A percentile compares a stretch with the other conserved stretches of the same genome.
These are phyloP conservation scores for Ramalina intermedia DNA, from an alignment of 495 filamentous ascomycete species.

Conservation along the genomic window DNA sequence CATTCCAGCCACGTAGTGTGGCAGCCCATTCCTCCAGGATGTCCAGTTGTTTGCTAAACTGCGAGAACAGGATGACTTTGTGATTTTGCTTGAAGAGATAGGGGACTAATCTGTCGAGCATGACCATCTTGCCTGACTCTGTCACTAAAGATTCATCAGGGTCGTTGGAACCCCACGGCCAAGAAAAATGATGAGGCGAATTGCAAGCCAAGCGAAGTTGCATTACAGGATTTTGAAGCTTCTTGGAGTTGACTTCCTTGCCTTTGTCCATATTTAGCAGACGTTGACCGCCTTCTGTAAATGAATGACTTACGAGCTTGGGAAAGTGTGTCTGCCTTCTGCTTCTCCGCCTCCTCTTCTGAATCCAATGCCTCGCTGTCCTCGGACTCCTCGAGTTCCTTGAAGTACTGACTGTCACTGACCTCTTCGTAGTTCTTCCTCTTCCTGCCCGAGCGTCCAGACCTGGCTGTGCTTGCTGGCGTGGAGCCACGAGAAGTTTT, in stretches of 20 bases:
- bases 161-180: constrained; percentile 55
- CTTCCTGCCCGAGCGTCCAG: constrained; percentile 29
- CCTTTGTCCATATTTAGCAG: constrained; percentile 20
- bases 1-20: constrained; percentile 54
- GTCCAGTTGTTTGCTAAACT: constrained; percentile 89
- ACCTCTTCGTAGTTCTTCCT: constrained; percentile 57
- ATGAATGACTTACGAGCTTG: constrained; percentile 45
- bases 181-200: constrained; percentile 91
- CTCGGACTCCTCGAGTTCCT: constrained; percentile 43
- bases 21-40: constrained; percentile 76
- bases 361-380: constrained; percentile 40
- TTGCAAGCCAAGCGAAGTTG: constrained; percentile 90
- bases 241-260: constrained; percentile 75
- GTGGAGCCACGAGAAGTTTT: constrained; percentile 61
- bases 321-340: constrained; percentile 56
- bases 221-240: constrained; percentile 87
- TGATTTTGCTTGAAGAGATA: constrained; percentile 60
- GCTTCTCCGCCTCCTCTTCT: constrained; percentile 45
- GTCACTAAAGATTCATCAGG: constrained; percentile 68
- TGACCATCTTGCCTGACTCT: constrained; percentile 84
- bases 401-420: constrained; percentile 57
- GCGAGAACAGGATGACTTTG: constrained; percentile 90
- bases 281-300: constrained; percentile 13
- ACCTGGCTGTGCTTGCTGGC: constrained; percentile 38
- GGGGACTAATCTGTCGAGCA: constrained; percentile 76